Base-by-base conservation (phyloP, 306 rosid genomes). In the Chamaecrista fasciculata region DNA sequence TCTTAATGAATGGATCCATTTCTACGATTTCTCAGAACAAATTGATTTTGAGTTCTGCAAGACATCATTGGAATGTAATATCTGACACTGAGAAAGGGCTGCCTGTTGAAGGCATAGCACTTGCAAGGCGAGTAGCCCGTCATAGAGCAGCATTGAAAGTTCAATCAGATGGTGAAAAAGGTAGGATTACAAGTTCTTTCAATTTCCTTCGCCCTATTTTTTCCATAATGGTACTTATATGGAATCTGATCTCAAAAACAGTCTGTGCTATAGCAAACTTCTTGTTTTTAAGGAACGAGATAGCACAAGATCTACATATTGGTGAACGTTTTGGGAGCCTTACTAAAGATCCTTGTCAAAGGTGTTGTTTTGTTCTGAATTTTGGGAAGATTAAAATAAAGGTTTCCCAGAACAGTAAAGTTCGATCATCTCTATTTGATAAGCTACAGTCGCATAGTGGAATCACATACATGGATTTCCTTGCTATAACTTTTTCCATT, bases 101-200 rank as follows among this genome's bases (percentile, higher is more conserved):
- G 67, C 85, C 98, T 10, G 82, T 68, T 26, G 96, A 83, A 80
- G 84, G 87, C 59, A 84, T 94, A 77, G 87, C 94, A 69, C 87
- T 79, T 80, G 98, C 86, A 24, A 82, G 98, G 72, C 77, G 84
- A 79, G 84, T 88, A 63, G 94, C 97, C 25, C 96, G 97, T 66
- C 78, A 66, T 66, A 86, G 89, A 82, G 97, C 95, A 66, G 80
- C 81, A 70, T 40, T 60, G 70, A 77, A 83, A 80, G 78, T 55
- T 71, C 72, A 74, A 55, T 66, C 71, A 64, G 80, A 62, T 62
- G 63, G 73, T n/a, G 63, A 76, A 55, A 74, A 76, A 68, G 51
- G 61, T 9, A 20, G 33, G 57, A 61, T 39, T 47, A 20, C 56
- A 26, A 50, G 62, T 44, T 59, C 39, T 57, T 58, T 66, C 73